These are phyloP conservation scores for Moesziomyces antarcticus DNA, from an alignment of 1,284 basidiomycete species.

Conservation along the genomic window DNA sequence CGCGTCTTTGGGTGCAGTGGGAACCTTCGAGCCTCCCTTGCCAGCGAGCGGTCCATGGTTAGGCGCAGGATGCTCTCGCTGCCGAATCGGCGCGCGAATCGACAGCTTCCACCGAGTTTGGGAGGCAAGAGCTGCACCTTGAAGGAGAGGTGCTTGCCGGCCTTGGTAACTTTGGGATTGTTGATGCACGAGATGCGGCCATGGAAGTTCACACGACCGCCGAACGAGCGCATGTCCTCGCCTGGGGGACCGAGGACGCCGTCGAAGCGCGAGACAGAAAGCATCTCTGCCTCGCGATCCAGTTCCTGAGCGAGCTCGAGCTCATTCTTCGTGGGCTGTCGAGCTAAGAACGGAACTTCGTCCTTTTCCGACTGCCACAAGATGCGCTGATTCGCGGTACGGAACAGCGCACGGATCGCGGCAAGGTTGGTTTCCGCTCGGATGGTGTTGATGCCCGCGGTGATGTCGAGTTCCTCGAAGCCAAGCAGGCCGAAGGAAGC, in stretches of 20 bases:
- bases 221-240: constrained; percentile 29
- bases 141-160: constrained; percentile 10
- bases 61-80: constrained; percentile 35
- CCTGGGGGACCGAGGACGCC: constrained; percentile 34
- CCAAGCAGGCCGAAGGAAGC: constrained; percentile 11
- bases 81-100: constrained; percentile 39
- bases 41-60: constrained; percentile 26
- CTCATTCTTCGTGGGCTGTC: constrained; percentile 18
- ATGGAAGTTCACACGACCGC: constrained; percentile 37
- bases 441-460: constrained; percentile 13
- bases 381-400: constrained; percentile 9
- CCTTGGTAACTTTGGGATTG: not conserved
- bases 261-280: constrained; percentile 4
- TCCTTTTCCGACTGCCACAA: constrained; percentile 13
- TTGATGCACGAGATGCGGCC: constrained; percentile 15
- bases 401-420: constrained; percentile 17
- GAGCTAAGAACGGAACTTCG: constrained; percentile 10
- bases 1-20: constrained; percentile 9
- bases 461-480: constrained; percentile 21
- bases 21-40: constrained; percentile 23
- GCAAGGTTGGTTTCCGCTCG: constrained; percentile 16
- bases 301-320: constrained; percentile 20
- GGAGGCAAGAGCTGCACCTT: constrained; percentile 28
- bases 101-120: constrained; percentile 33
- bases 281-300: constrained; percentile 27